Conservation (phyloP, 805 yeast species). For the Trichomonascus vanleenenianus region DNA sequence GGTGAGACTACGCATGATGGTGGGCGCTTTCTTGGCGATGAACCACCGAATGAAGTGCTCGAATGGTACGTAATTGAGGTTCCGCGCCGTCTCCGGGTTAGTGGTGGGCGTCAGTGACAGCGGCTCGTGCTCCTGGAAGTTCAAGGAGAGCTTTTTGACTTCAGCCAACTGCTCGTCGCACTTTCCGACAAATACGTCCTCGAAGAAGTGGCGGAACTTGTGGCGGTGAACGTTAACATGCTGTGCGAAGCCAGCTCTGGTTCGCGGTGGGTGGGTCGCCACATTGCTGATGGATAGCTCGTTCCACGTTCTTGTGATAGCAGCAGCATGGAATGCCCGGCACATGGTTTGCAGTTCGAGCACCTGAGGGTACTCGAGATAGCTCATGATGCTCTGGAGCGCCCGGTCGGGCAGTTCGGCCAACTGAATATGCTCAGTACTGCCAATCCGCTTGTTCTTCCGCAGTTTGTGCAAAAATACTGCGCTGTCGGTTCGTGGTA, state of each 20-base stretch:
- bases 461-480: too few relatives aligned
- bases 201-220: not conserved
- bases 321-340: not conserved
- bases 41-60: not conserved
- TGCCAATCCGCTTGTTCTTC: too few relatives aligned
- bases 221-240: not conserved
- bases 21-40: not conserved
- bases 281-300: not conserved
- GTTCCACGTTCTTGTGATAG: not conserved
- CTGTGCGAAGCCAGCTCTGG: not conserved
- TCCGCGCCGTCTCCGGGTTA: not conserved
- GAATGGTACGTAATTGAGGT: constrained; percentile 2
- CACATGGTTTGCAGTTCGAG: not conserved
- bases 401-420: too few relatives aligned
- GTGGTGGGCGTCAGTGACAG: not conserved
- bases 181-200: not conserved
- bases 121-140: not conserved
- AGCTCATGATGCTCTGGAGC: too few relatives aligned
- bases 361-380: not conserved
- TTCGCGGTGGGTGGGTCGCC: not conserved
- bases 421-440: too few relatives aligned
- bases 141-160: not conserved
- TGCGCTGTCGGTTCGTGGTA: too few relatives aligned
- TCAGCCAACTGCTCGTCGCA: not conserved
- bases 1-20: not conserved